These are phyloP conservation scores for Exidia glandulosa DNA, from an alignment of 768 basidiomycete genomes.

Conservation along the genomic window DNA sequence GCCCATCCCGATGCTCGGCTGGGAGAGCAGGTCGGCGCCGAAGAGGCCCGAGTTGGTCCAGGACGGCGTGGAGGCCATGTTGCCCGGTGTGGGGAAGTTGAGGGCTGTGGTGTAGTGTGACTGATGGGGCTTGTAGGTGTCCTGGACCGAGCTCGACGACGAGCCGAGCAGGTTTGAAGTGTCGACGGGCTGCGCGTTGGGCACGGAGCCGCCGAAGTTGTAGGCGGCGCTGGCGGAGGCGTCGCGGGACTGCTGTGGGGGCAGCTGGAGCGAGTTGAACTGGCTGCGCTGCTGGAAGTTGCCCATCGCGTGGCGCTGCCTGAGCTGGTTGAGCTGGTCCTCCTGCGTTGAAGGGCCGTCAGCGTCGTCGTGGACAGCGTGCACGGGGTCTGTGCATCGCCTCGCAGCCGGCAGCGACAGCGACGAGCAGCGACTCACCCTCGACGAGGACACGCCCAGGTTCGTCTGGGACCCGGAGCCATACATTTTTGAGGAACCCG, in stretches of 20 bases:
- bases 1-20: not conserved
- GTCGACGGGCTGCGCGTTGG: not conserved
- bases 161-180: not conserved
- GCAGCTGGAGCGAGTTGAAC: not conserved
- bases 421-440: too few species aligned
- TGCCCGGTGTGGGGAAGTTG: not conserved
- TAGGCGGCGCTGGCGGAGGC: not conserved
- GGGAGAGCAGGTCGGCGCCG: not conserved
- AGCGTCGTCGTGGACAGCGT: not conserved
- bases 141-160: not conserved
- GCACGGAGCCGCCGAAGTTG: not conserved
- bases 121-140: not conserved
- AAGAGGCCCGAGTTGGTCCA: not conserved
- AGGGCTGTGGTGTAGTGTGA: not conserved
- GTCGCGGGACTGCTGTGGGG: not conserved
- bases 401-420: too few species aligned
- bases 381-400: too few species aligned
- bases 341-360: not conserved
- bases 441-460: too few species aligned
- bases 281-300: not conserved
- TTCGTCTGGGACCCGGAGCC: too few species aligned
- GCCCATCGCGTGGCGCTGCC: not conserved
- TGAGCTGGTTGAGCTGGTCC: not conserved
- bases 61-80: not conserved
- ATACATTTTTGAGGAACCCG: too few species aligned